phyloP scores from a whole-genome alignment of 75 land plant genomes.

The Ceratopteris richardii region DNA sequence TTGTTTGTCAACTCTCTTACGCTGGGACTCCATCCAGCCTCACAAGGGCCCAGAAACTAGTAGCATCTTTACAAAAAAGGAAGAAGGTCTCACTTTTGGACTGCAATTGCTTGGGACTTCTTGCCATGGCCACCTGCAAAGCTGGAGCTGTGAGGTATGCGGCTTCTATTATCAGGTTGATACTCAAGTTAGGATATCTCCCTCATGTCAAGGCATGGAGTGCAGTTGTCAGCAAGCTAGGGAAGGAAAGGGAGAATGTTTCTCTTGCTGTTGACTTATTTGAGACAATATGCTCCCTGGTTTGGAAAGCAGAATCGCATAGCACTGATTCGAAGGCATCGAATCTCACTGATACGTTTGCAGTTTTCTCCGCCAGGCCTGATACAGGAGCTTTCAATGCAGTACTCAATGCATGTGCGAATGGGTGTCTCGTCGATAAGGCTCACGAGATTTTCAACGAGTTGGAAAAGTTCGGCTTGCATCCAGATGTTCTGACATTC shows the following conservation, averaged over 20 bases:
- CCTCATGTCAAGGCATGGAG: slow-evolving; percentile 99
- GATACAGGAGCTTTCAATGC: slow-evolving; percentile 92
- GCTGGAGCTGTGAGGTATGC: slow-evolving; percentile 55
- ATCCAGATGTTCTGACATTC: slow-evolving; percentile 76
- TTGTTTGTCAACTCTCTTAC: slow-evolving; percentile 78
- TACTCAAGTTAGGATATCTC: slow-evolving; percentile 49
- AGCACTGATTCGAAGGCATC: background rate
- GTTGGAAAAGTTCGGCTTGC: slow-evolving; percentile 34
- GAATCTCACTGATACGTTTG: background rate
- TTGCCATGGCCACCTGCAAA: slow-evolving; percentile 66
- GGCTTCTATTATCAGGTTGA: slow-evolving; percentile 42
- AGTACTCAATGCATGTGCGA: slow-evolving; percentile 82
- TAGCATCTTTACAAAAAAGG: slow-evolving; percentile 44
- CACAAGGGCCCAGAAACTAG: slow-evolving; percentile 56
- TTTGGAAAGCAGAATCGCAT: slow-evolving; percentile 6
- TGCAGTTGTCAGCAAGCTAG: slow-evolving; percentile 64
- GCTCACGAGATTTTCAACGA: slow-evolving; percentile 46
- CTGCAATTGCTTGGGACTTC: slow-evolving; percentile 71
- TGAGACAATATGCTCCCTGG: slow-evolving; percentile 20
- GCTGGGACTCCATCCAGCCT: slow-evolving; percentile 38
- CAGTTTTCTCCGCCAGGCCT: slow-evolving; percentile 35
- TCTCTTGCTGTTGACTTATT: slow-evolving; percentile 26
- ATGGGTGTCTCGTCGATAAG: slow-evolving; percentile 34
- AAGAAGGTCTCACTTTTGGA: slow-evolving; percentile 53
- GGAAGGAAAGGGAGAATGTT: slow-evolving; percentile 37